Percentiles rank a stretch among this genome's conserved stretches.
phyloP scores from a whole-genome alignment of 2,329 filamentous ascomycete species.

The Camptophora hylomeconis region DNA sequence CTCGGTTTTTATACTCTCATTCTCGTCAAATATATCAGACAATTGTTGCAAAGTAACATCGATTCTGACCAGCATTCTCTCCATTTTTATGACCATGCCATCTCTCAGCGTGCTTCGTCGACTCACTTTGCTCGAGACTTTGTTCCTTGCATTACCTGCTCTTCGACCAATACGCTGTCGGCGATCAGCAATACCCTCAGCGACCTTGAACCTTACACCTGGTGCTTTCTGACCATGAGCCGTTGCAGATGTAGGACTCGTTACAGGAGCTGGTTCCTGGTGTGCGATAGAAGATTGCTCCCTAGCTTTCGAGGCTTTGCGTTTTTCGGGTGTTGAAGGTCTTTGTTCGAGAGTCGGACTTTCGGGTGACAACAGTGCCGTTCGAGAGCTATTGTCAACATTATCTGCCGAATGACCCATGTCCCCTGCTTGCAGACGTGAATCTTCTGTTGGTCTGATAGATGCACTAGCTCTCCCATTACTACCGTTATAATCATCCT shows the following conservation, averaged over 20 bases:
- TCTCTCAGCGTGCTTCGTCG: slow-evolving; percentile 32
- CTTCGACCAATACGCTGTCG: slow-evolving; percentile 27
- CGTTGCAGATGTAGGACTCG: slow-evolving; percentile 3
- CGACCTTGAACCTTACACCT: slow-evolving; percentile 29
- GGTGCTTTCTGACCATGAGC: too few relatives aligned
- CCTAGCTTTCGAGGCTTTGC: slow-evolving; percentile 1
- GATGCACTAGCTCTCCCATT: too few relatives aligned
- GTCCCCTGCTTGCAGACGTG: too few relatives aligned
- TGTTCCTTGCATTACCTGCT: slow-evolving; percentile 24
- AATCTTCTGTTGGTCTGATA: too few relatives aligned
- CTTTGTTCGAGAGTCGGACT: not conserved
- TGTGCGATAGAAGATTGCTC: slow-evolving; percentile 6
- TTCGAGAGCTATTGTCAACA: slow-evolving; percentile 12
- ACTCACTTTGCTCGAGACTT: slow-evolving; percentile 22
- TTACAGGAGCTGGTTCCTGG: slow-evolving; percentile 13
- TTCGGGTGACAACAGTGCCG: slow-evolving; percentile 7
- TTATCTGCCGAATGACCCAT: slow-evolving; percentile 8
- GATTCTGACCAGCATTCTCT: slow-evolving; percentile 54
- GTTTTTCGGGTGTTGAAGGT: too few relatives aligned
- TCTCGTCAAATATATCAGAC: slow-evolving; percentile 51
- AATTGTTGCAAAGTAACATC: slow-evolving; percentile 41
- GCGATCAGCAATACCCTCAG: slow-evolving; percentile 29
- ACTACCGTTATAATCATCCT: too few relatives aligned
- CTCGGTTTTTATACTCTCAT: slow-evolving; percentile 45
- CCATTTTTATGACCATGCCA: slow-evolving; percentile 53